A percentile compares a stretch with the other conserved stretches of the same genome.
These are phyloP conservation scores for Alternaria brassicae DNA, from an alignment of 2,329 filamentous ascomycete genomes.

Conservation along the genomic window DNA sequence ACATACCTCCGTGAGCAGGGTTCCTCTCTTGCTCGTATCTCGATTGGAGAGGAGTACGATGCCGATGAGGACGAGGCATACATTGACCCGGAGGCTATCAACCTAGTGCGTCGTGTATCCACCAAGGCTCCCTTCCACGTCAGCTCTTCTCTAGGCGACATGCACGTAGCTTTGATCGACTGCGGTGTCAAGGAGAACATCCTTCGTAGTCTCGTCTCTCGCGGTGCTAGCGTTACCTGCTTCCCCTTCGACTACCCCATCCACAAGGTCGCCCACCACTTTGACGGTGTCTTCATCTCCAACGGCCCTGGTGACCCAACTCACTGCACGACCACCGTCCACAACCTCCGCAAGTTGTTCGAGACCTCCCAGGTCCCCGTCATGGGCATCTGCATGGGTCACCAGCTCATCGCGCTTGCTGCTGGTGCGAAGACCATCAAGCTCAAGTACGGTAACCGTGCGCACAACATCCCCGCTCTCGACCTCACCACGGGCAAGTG, in stretches of 20 bases:
- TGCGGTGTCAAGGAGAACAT: conserved; percentile 99
- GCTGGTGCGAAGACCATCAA: conserved; percentile 90
- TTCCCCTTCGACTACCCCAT: conserved; percentile 98
- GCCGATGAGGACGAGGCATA: conserved; percentile 97
- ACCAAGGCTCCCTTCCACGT: conserved; percentile 99
- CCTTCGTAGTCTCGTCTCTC: conserved; percentile 88
- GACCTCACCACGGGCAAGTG: conserved; percentile 95
- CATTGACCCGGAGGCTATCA: conserved; percentile 93
- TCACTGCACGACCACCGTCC: conserved; percentile 92
- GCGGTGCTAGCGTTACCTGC: conserved; percentile 89
- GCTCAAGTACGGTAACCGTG: conserved; percentile 98
- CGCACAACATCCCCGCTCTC: conserved; percentile 96
- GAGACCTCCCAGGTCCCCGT: conserved; percentile 88
- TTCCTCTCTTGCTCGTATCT: conserved; percentile 92
- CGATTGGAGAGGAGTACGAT: conserved; percentile 96
- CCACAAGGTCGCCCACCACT: conserved; percentile 97
- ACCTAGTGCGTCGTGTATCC: conserved; percentile 93
- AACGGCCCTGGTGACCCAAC: conserved; percentile 98
- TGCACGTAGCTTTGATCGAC: conserved; percentile 94
- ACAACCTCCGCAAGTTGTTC: conserved; percentile 90
- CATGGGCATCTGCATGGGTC: conserved; percentile 97
- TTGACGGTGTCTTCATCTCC: conserved; percentile 98
- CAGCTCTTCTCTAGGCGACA: conserved; percentile 79
- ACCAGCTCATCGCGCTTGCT: conserved; percentile 92
- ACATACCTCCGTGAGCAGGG: conserved; percentile 95